These are phyloP conservation scores for Russula abietina DNA, from an alignment of 768 basidiomycete species.

Conservation along the genomic window DNA sequence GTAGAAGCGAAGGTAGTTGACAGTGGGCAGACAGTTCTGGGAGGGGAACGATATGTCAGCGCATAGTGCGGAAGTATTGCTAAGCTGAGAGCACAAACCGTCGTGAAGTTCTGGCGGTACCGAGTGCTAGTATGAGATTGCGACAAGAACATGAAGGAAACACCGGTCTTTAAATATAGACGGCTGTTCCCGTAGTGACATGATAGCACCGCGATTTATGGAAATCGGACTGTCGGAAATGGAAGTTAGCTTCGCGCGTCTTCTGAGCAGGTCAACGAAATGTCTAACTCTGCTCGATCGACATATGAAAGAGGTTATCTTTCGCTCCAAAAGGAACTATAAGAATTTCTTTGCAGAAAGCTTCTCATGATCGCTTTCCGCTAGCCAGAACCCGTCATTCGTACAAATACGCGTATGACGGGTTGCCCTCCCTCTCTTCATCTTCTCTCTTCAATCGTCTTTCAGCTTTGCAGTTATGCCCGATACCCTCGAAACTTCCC, in stretches of 20 bases:
- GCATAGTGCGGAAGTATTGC: conserved; percentile 1
- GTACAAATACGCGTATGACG: conserved; percentile 20
- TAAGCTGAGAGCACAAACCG: not conserved
- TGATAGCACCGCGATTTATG: not conserved
- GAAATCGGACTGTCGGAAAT: not conserved
- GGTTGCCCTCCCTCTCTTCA: not conserved
- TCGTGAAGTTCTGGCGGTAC: conserved; percentile 8
- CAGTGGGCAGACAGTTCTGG: conserved; percentile 45
- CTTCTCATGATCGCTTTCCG: not conserved
- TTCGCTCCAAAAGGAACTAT: not conserved
- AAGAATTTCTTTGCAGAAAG: conserved; percentile 8
- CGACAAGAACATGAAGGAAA: not conserved
- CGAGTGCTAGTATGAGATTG: not conserved
- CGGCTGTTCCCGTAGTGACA: not conserved
- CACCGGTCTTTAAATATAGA: not conserved
- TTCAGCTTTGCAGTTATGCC: conserved; percentile 30
- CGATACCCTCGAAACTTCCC: conserved; percentile 50
- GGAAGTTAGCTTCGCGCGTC: conserved; percentile 3
- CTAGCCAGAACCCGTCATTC: not conserved
- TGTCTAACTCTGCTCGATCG: conserved; percentile 8
- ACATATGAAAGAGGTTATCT: not conserved
- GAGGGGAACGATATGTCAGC: conserved; percentile 26
- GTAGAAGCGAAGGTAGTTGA: conserved; percentile 38
- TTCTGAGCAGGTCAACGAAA: conserved; percentile 8
- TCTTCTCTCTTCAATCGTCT: not conserved